phyloP scores from a whole-genome alignment of 2,329 filamentous ascomycete species.

The Akanthomyces muscarius region DNA sequence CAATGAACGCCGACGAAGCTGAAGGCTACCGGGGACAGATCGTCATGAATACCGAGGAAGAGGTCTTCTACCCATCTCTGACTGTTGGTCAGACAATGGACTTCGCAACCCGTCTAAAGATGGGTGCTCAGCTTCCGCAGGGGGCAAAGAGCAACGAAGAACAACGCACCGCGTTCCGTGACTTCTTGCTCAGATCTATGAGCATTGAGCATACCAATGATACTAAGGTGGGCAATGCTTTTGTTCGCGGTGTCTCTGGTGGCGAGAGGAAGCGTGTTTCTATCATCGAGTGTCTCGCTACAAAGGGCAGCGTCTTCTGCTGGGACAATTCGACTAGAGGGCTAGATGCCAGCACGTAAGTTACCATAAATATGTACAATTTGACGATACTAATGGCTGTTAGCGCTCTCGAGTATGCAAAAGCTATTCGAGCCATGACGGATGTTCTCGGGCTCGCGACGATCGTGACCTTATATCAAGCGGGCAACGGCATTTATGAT shows the following conservation, averaged over 20 bases:
- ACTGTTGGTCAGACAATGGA: slow-evolving; percentile 67
- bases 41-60: slow-evolving; percentile 69
- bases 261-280: slow-evolving; percentile 67
- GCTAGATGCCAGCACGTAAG: slow-evolving; percentile 58
- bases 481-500: slow-evolving; percentile 65
- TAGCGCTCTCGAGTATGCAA: slow-evolving; percentile 55
- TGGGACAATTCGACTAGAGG: slow-evolving; percentile 67
- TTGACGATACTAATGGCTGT: not conserved
- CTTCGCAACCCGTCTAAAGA: slow-evolving; percentile 62
- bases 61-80: slow-evolving; percentile 59
- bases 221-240: slow-evolving; percentile 66
- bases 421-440: slow-evolving; percentile 58
- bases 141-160: not conserved
- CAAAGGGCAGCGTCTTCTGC: slow-evolving; percentile 55
- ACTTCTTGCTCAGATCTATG: slow-evolving; percentile 56
- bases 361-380: not conserved
- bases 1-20: slow-evolving; percentile 43
- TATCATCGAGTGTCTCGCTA: slow-evolving; percentile 60
- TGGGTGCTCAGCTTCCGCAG: slow-evolving; percentile 34
- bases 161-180: slow-evolving; percentile 38
- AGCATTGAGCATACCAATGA: slow-evolving; percentile 55
- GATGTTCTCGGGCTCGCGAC: slow-evolving; percentile 57
- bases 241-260: slow-evolving; percentile 62
- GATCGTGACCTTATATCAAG: slow-evolving; percentile 65
- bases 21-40: slow-evolving; percentile 54